Evolutionary conservation across 169 alveolate genomes (phyloP), one percentile per base, ranked within the genome.

Genomic region (Condylostoma magnum): DNA sequence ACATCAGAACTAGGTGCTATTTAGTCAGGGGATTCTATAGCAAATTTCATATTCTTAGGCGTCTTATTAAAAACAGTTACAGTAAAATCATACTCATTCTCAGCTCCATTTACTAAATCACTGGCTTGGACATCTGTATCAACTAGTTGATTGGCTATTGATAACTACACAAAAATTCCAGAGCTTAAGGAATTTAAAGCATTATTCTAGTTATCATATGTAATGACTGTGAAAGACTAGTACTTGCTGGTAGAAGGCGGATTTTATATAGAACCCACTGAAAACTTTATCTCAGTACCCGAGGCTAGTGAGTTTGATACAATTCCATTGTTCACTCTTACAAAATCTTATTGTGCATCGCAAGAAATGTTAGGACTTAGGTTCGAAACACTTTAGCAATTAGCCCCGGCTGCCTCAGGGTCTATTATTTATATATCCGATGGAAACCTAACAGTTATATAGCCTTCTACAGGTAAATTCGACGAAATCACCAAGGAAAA

Each of bases 401-500:
- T n/a, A n/a, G n/a, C n/a, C 46, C 22, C 47, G 28, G 73, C 73
- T 22, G 6, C 20, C 3, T 54, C 33, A 20, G 33, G 27, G 27
- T 37, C 34, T 20, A 37, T 22, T 20, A 63, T 63, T 15, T 25
- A 15, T 15, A 63, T 57, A 15, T 43, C 73, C 4, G 44, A 18
- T 0, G 73, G 73, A 28, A 63, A 63, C 15, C 25, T 18, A 15
- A 63, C 41, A 0, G 25, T 63, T 6, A 63, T 10, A 44, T 43
- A 43, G 12, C 73, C 73, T 15, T 44, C 22, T 3, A 18, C 10
- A 22, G 73, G 57, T n/a, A 63, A 4, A 18, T 10, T 41, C 0
- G 73, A 43, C 2, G 37, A 43, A 0, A 57, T 63, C 4, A 12
- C 31, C 6, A 63, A 43, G n/a, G 56, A 20, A 63, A 63, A 63